Evolutionary conservation across 805 yeast genomes (phyloP), one percentile per base, ranked within the genome.

Genomic region (Myxozyma kluyveri): DNA sequence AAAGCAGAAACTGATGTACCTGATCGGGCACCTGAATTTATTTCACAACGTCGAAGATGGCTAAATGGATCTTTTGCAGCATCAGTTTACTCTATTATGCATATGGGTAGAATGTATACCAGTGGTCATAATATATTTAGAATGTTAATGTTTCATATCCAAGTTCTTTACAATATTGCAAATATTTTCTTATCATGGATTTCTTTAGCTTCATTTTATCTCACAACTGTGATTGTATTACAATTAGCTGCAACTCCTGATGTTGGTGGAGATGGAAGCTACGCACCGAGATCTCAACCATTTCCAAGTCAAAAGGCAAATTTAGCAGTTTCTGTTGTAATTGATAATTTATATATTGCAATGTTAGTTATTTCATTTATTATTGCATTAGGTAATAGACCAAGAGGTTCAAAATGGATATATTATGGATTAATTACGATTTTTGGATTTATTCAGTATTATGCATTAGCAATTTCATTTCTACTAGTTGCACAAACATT

Each of bases 1-100:
- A 71, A 75, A 60, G 86, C 86, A 1, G 86, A 81, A 60, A 82
- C 86, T 2, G 86, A 82, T 69, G 86, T 82, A 7, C 86, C 86
- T 1, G 83, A 79, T 43, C 72, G 73, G 3, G 69, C 82, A 49
- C 79, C 82, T 3, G 86, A 82, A 64, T 79, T 82, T 48, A 78
- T 82, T 43, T 72, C 80, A 35, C 86, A 82, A 65, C 74, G 86
- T 57, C 74, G 86, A 64, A 74, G 86, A 61, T 82, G 86, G 86
- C 71, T 82, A 52, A 82, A 82, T 63, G 86, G 86, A 41, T 81
- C 86, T 1, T 82, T 82, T 63, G 83, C 83, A 38, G 86, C 86
- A 1, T 81, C 81, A 42, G 72, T 80, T 40, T 80, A 80, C 59
- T 66, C 80, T 1, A 68, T 81, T 58, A 76, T 70, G 47, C 84